Percentiles rank a stretch among this genome's conserved stretches.
phyloP scores from a whole-genome alignment of 2,329 filamentous ascomycete genomes.

The Dactylellina cionopaga region DNA sequence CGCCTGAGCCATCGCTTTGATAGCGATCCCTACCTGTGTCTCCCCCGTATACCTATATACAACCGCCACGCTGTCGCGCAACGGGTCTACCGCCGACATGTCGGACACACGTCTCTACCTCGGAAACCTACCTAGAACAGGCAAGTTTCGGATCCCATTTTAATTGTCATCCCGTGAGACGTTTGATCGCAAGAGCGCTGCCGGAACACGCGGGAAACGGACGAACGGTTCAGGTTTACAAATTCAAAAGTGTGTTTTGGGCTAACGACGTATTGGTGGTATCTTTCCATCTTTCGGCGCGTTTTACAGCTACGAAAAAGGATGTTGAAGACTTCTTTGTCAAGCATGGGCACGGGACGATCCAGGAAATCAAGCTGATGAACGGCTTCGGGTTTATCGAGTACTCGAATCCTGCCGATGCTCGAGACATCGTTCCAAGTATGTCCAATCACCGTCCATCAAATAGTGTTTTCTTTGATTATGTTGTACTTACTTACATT shows the following conservation, averaged over 20 bases:
- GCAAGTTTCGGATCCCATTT: constrained; percentile 75
- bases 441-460: constrained; percentile 61
- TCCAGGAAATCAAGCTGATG: constrained; percentile 99
- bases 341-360: constrained; percentile 94
- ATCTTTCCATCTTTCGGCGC: background rate
- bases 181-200: constrained; percentile 39
- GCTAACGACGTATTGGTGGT: constrained; percentile 64
- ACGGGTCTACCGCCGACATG: constrained; percentile 21
- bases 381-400: constrained; percentile 99
- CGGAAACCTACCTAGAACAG: constrained; percentile 86
- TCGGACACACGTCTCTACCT: constrained; percentile 95
- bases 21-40: constrained; percentile 8
- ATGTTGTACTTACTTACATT: constrained; percentile 3
- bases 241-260: constrained; percentile 1
- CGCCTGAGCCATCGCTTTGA: constrained; percentile 36
- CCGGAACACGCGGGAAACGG: constrained; percentile 22
- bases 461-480: constrained; percentile 52
- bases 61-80: constrained; percentile 26
- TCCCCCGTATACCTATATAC: background rate
- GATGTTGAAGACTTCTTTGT: constrained; percentile 96
- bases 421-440: constrained; percentile 98
- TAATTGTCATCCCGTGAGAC: constrained; percentile 14
- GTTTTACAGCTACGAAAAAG: constrained; percentile 82
- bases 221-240: background rate
- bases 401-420: constrained; percentile 98